These are phyloP conservation scores for Suillus clintonianus DNA, from an alignment of 768 basidiomycete genomes.

Conservation along the genomic window DNA sequence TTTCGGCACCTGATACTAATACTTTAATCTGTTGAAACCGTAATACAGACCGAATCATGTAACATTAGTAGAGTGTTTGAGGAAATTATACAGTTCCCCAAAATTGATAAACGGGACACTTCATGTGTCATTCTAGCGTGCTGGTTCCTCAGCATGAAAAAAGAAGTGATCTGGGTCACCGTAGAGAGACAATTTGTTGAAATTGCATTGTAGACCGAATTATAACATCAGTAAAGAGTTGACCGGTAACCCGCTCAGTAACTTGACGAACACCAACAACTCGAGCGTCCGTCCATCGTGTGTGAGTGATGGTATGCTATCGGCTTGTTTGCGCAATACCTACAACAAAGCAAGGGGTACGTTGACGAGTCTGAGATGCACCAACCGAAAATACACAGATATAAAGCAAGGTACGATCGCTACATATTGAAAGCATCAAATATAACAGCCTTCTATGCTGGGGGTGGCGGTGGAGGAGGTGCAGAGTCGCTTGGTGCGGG, in stretches of 20 bases:
- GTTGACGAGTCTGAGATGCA: neutral
- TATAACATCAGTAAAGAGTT: neutral
- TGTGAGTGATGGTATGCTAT: neutral
- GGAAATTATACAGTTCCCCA: too few relatives aligned
- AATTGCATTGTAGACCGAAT: neutral
- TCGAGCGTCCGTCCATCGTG: neutral
- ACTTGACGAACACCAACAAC: neutral
- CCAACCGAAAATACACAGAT: slow-evolving; percentile 29
- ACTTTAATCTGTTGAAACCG: neutral
- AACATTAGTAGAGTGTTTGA: too few relatives aligned
- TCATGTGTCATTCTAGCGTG: too few relatives aligned
- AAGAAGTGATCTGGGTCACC: neutral
- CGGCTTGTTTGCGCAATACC: neutral
- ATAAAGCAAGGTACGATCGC: slow-evolving; percentile 32
- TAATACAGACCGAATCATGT: neutral
- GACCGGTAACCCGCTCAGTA: neutral
- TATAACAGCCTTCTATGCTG: slow-evolving; percentile 17
- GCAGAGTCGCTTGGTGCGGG: slow-evolving; percentile 29
- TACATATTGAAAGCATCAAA: slow-evolving; percentile 15
- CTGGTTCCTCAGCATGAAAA: neutral
- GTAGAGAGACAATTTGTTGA: neutral
- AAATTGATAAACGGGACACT: too few relatives aligned
- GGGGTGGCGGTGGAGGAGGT: slow-evolving; percentile 24
- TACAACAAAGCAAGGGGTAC: neutral
- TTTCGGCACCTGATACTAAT: neutral